Base-by-base conservation (phyloP, 805 yeast species). In the Starmera caribaea region DNA sequence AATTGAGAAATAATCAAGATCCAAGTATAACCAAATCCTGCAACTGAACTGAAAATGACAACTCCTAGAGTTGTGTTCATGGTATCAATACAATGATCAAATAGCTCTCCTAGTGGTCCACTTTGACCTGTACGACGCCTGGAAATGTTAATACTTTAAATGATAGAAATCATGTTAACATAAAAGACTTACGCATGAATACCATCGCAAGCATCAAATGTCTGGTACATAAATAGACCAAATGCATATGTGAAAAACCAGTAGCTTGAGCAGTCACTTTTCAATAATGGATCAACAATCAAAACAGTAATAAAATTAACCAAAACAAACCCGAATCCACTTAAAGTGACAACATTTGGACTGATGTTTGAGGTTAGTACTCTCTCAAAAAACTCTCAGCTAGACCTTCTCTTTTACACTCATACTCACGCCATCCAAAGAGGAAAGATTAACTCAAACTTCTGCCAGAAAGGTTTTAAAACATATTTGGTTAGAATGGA, bases 201-300 rank as follows among this genome's bases (percentile, higher is more conserved):
- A 5, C 97, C 97, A 60, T 89, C 97, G 60, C 96, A 84, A 0
- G 96, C 96, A 59, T 89, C 97, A 58, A 89, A 87, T 0, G 97
- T 89, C 58, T 89, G 97, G 59, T 89, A 89, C 71, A 88, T 65
- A 55, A 89, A 88, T 48, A 89, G 63, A 6, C 95, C 90, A 45
- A 83, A 54, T 0, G 94, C 96, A 57, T 85, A 84, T 35, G 79
- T 64, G 48, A 74, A 72, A 56, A 82, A 85, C 14, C 80, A 72
- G 95, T 94, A 85, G 29, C 71, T 58, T 7, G 97, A 96, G 11
- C 73, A 67, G 3, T 65, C 67, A 30, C 68, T 50, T 36, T 74
- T 60, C 43, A 86, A 68, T 40, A 69, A 63, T 4, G 95, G 95
- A 56, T 88, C 92, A 47, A 68, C 79, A 54, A 74, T 78, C 46